Conservation (phyloP, 768 basidiomycete genomes). For the Pulveroboletus sp. region DNA sequence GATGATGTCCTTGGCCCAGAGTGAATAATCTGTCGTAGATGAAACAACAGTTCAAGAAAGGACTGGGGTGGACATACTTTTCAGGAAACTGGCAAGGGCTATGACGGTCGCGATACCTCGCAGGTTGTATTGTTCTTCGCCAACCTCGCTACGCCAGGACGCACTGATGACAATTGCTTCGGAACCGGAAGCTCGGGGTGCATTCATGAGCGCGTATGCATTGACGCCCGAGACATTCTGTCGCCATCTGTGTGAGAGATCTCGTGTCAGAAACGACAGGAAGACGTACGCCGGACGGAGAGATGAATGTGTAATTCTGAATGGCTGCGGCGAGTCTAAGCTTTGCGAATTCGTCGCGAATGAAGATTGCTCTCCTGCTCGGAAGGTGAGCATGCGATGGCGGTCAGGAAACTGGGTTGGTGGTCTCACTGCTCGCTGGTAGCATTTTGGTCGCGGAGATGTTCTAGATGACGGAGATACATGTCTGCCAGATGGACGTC, state of each 20-base stretch:
- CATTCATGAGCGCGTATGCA: constrained; percentile 74
- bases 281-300: constrained; percentile 44
- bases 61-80: constrained; percentile 47
- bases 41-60: not conserved
- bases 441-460: constrained; percentile 56
- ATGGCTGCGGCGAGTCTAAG: constrained; percentile 68
- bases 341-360: constrained; percentile 64
- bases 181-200: constrained; percentile 87
- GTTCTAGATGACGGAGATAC: constrained; percentile 71
- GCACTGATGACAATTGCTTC: constrained; percentile 92
- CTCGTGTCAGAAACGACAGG: not conserved
- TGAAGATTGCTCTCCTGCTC: constrained; percentile 58
- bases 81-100: constrained; percentile 77
- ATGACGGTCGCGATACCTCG: constrained; percentile 85
- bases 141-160: constrained; percentile 74
- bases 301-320: constrained; percentile 61
- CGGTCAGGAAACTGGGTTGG: not conserved
- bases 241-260: constrained; percentile 6
- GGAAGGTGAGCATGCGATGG: not conserved
- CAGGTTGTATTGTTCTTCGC: constrained; percentile 62
- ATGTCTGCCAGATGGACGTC: constrained; percentile 84
- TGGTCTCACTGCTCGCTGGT: constrained; percentile 66
- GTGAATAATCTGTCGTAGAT: constrained; percentile 59
- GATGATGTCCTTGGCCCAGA: constrained; percentile 94
- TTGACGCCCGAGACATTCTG: constrained; percentile 67